phyloP scores from a whole-genome alignment of 2,329 filamentous ascomycete genomes.

The Colletotrichum truncatum region DNA sequence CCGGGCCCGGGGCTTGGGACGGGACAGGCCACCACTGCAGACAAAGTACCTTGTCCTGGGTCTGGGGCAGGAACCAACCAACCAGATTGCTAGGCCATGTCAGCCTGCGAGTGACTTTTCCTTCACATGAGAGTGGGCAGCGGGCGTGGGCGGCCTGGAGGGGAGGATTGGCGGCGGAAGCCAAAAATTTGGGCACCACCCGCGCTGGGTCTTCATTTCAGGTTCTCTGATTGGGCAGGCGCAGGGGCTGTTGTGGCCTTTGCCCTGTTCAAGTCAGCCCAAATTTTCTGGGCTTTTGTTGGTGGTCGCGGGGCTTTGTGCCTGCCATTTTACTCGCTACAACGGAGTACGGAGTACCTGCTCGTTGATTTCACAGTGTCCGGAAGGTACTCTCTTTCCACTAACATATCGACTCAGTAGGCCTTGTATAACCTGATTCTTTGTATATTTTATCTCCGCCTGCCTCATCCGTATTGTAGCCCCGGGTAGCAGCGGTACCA shows the following conservation, averaged over 20 bases:
- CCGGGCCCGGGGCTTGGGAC: neutral
- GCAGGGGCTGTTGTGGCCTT: conserved; percentile 12
- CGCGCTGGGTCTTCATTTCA: conserved; percentile 19
- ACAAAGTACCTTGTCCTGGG: neutral
- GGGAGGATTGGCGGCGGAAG: conserved; percentile 23
- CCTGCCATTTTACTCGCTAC: neutral
- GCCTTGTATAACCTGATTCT: no score
- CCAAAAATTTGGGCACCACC: conserved; percentile 28
- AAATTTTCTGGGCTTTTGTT: conserved; percentile 2
- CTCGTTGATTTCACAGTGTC: no score
- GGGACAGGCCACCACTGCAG: conserved; percentile 22
- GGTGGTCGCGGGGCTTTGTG: neutral
- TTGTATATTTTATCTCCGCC: neutral
- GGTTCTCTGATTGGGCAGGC: conserved; percentile 27
- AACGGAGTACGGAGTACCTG: no score
- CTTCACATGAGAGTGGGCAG: conserved; percentile 12
- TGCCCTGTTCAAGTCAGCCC: conserved; percentile 27
- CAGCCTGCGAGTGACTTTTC: conserved; percentile 27
- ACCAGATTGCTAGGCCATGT: conserved; percentile 18
- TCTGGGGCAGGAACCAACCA: conserved; percentile 2
- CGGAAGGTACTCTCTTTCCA: no score
- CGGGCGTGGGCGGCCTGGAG: neutral
- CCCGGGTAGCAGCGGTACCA: conserved; percentile 23
- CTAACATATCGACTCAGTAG: no score
- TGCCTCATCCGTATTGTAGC: conserved; percentile 9